Conservation (phyloP, 2,329 filamentous ascomycete species). For the Fusarium tjaetaba region DNA sequence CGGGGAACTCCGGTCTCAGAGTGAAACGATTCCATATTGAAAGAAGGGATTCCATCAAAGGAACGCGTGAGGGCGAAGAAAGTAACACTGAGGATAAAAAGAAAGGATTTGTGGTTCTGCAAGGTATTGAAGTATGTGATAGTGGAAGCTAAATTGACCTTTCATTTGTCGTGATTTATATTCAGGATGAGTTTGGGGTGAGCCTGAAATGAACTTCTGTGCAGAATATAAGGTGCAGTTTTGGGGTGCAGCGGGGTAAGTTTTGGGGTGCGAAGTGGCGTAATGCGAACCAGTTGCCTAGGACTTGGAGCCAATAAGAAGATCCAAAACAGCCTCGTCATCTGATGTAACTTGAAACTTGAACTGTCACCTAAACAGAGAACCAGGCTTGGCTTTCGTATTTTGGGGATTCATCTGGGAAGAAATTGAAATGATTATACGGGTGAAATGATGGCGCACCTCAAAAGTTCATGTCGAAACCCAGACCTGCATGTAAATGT, state of each 20-base stretch:
- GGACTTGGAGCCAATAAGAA: background rate
- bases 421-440: accelerated
- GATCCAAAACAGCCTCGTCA: background rate
- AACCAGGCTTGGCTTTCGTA: too few species aligned
- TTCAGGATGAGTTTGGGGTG: accelerated
- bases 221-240: background rate
- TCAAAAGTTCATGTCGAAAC: background rate
- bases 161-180: accelerated
- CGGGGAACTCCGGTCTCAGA: too few species aligned
- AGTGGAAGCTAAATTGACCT: accelerated
- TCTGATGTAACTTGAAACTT: background rate
- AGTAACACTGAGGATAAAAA: too few species aligned
- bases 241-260: background rate
- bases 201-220: accelerated
- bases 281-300: background rate
- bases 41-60: too few species aligned
- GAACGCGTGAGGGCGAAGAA: background rate
- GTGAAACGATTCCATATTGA: too few species aligned
- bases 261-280: background rate
- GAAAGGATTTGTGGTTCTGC: too few species aligned
- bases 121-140: too few species aligned
- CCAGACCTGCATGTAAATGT: background rate
- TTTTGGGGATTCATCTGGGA: background rate
- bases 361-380: accelerated
- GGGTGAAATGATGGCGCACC: background rate